These are phyloP conservation scores for Stachybotrys chartarum DNA, from an alignment of 2,329 filamentous ascomycete genomes.

Conservation along the genomic window DNA sequence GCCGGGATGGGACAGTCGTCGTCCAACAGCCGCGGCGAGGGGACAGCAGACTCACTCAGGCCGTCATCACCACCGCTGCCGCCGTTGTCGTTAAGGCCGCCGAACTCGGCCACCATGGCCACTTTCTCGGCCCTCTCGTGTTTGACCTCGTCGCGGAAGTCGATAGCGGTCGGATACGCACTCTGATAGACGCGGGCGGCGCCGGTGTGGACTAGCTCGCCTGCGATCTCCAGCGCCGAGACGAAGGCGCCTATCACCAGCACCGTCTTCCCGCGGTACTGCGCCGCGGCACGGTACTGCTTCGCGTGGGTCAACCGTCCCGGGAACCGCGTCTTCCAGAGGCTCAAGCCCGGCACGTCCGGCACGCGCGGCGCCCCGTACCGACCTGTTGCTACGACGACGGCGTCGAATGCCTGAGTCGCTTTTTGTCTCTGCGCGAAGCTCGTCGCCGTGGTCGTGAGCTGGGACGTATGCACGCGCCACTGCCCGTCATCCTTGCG, in stretches of 20 bases:
- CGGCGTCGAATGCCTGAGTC: slow-evolving; percentile 47
- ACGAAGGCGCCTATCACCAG: slow-evolving; percentile 48
- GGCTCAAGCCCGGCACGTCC: slow-evolving; percentile 47
- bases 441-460: slow-evolving; percentile 30
- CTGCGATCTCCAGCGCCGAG: slow-evolving; percentile 34
- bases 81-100: not conserved
- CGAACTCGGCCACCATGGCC: slow-evolving; percentile 41
- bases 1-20: slow-evolving; percentile 36
- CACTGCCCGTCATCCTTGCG: slow-evolving; percentile 33
- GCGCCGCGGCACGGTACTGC: slow-evolving; percentile 56
- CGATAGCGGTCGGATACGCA: not conserved
- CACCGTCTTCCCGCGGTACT: slow-evolving; percentile 44
- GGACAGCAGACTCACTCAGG: slow-evolving; percentile 14
- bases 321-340: slow-evolving; percentile 49
- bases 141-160: slow-evolving; percentile 20
- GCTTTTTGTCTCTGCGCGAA: slow-evolving; percentile 16
- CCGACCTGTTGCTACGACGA: slow-evolving; percentile 61
- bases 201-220: slow-evolving; percentile 22
- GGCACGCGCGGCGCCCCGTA: slow-evolving; percentile 59
- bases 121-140: slow-evolving; percentile 46
- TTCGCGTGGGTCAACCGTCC: slow-evolving; percentile 60
- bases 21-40: slow-evolving; percentile 1
- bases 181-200: slow-evolving; percentile 31
- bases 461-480: slow-evolving; percentile 34
- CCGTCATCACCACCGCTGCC: slow-evolving; percentile 3